Evolutionary conservation across 768 basidiomycete genomes (phyloP), one percentile per base, ranked within the genome.

Genomic region (Lactarius vividus): DNA sequence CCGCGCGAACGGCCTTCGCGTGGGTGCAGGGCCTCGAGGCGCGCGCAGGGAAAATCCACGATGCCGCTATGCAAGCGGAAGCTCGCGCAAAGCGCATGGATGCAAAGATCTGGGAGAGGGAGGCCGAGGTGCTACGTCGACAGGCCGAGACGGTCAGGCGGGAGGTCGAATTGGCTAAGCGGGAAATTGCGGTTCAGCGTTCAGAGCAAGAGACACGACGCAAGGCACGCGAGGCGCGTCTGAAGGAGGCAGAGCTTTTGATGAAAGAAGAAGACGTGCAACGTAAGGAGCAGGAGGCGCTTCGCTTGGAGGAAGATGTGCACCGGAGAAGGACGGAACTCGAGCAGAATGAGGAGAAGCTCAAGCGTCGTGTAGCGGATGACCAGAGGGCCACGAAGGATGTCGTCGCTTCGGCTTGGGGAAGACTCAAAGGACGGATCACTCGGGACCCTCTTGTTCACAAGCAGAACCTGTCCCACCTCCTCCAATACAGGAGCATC

Each of bases 1-100:
- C 63, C 26, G 63, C 63, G 37, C 63, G 57, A 37, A 59, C 33
- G 57, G 63, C 63, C 15, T 64, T 64, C 57, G 57, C 37, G 0
- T 59, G 37, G 49, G 57, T 59, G 35, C 63, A 54, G 1, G 9
- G 39, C n/a, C 57, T 64, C 39, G 63, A 64, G 15, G 63, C 63
- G n/a, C 49, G 52, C 8, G 57, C 23, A 1, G 63, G 57, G 49
- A 39, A 39, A n/a, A 64, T 64, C 18, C 63, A 64, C 52, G 57
- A 64, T 6, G 49, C 39, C 39, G 57, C 57, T 9, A 54, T 64
- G 49, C n/a, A 59, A 39, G 63, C 57, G 29, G 52, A 53, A 9
- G 63, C 63, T 29, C 37, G 23, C 23, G 49, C 57, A 18, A 40
- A 59, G 6, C 63, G 57, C 8, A 57, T 37, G 2, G 57, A 64